A percentile compares a stretch with the other conserved stretches of the same genome.
These are phyloP conservation scores for Rubia balearica DNA, from an alignment of 305 asterid genomes.

Conservation along the genomic window DNA sequence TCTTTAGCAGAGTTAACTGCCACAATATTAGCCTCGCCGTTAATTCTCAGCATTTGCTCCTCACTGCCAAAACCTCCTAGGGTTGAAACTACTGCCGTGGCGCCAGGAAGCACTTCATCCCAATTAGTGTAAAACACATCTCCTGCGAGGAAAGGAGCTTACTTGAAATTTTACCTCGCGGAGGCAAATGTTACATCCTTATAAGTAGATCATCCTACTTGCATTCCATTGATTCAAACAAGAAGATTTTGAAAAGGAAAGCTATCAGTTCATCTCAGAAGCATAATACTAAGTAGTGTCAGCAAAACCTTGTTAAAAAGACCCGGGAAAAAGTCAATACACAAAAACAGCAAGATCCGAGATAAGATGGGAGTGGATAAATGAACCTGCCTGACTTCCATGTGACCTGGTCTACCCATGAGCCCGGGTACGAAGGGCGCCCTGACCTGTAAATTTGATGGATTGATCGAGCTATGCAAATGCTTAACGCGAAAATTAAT, in stretches of 20 bases:
- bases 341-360: slow-evolving; percentile 1
- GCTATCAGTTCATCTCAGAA: background rate
- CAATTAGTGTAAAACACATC: slow-evolving; percentile 89
- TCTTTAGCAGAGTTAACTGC: slow-evolving; percentile 93
- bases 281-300: background rate
- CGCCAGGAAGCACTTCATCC: slow-evolving; percentile 86
- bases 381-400: slow-evolving; percentile 82
- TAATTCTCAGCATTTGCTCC: slow-evolving; percentile 88
- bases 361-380: slow-evolving; percentile 20
- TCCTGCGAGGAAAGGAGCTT: slow-evolving; percentile 41
- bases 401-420: slow-evolving; percentile 93
- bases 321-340: background rate
- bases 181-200: background rate
- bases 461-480: background rate
- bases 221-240: background rate
- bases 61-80: slow-evolving; percentile 96
- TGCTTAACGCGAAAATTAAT: slow-evolving; percentile 14
- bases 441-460: slow-evolving; percentile 54
- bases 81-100: slow-evolving; percentile 90
- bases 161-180: background rate
- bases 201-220: background rate
- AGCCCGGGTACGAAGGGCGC: slow-evolving; percentile 59
- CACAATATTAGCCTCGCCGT: slow-evolving; percentile 88
- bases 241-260: background rate
- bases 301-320: background rate